Conservation (phyloP, 768 basidiomycete species). For the Clavulina sp. region DNA sequence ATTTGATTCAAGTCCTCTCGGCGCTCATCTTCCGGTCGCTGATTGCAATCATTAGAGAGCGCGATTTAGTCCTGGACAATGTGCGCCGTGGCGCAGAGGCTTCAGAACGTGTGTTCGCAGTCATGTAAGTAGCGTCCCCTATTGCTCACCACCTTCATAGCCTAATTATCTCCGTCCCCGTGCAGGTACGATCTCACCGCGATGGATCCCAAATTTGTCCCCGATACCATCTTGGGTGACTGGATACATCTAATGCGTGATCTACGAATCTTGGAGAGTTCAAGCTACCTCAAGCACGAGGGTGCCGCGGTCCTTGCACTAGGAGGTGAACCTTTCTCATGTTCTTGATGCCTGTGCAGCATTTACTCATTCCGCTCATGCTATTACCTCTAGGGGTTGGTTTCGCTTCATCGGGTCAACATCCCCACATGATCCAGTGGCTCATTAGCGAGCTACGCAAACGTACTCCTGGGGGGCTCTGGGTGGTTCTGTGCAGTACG, state of each 20-base stretch:
- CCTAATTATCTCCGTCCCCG: not conserved
- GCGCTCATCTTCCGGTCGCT: not conserved
- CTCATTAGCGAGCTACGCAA: constrained; percentile 40
- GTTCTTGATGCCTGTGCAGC: not conserved
- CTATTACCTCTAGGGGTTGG: constrained; percentile 59
- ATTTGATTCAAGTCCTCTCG: no score
- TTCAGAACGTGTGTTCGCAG: constrained; percentile 65
- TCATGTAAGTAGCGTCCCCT: constrained; percentile 62
- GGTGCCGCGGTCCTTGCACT: not conserved
- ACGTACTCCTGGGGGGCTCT: constrained; percentile 54
- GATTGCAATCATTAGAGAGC: constrained; percentile 27
- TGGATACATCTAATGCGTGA: constrained; percentile 53
- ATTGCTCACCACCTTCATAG: no score
- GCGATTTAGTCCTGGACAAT: constrained; percentile 57
- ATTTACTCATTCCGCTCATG: constrained; percentile 35
- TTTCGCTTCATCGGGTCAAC: constrained; percentile 41
- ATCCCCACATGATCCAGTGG: constrained; percentile 37
- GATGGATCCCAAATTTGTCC: constrained; percentile 53
- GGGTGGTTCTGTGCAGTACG: constrained; percentile 24
- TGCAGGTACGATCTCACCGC: constrained; percentile 71
- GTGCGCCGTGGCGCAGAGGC: constrained; percentile 64
- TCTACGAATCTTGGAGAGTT: constrained; percentile 46
- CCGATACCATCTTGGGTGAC: constrained; percentile 46
- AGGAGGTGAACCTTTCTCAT: no score
- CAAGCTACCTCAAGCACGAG: constrained; percentile 35